Evolutionary conservation across 257 asterid species (phyloP).

Genomic region (Solanum appendiculatum): DNA sequence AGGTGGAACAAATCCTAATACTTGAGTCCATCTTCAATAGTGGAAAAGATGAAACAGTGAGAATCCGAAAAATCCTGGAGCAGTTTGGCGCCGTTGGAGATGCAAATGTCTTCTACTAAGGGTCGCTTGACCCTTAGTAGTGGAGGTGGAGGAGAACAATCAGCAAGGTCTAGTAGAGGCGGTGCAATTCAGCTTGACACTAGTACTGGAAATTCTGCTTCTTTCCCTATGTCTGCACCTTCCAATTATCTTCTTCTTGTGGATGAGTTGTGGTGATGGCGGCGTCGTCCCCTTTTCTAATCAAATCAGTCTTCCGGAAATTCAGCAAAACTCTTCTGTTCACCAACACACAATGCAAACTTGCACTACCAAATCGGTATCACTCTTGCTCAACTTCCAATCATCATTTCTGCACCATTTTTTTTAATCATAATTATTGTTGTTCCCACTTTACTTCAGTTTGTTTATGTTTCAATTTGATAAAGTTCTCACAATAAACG

Average conservation of each 20-base stretch:
- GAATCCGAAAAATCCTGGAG: not conserved
- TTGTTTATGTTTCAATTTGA: not conserved
- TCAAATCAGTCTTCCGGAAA: not conserved
- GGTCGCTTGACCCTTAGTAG: not conserved
- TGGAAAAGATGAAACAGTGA: not conserved
- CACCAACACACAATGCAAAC: not conserved
- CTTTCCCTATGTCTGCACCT: not conserved
- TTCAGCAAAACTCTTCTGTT: not conserved
- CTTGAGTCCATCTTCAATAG: not conserved
- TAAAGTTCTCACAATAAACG: not conserved
- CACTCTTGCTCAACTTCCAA: not conserved
- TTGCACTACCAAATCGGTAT: not conserved
- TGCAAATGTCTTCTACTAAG: not conserved
- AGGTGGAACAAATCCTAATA: slow-evolving; percentile 2
- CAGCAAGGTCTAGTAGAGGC: not conserved
- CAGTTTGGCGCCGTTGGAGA: not conserved
- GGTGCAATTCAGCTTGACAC: not conserved
- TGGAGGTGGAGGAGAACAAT: not conserved
- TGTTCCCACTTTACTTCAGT: not conserved
- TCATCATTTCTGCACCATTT: not conserved
- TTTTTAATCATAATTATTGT: not conserved
- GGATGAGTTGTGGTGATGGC: not conserved
- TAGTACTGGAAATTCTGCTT: not conserved
- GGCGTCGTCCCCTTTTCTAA: not conserved
- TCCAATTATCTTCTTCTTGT: not conserved